Evolutionary conservation across 495 filamentous ascomycete genomes (phyloP).

Genomic region (Aspergillus ellipticus): DNA sequence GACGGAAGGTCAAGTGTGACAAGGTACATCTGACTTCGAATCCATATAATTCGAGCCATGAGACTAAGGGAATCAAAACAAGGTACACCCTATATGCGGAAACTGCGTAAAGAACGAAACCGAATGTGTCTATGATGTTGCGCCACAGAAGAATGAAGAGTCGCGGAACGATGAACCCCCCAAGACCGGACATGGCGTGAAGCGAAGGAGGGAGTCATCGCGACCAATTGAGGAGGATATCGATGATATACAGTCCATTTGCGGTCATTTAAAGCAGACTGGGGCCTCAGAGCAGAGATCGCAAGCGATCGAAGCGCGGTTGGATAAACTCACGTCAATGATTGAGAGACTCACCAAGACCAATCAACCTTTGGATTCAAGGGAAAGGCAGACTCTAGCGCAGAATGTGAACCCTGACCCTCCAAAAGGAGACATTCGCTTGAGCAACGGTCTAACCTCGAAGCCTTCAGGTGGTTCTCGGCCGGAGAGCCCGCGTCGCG

Average conservation of each 20-base stretch:
- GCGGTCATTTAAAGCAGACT: conserved; percentile 28
- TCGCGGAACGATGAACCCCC: conserved; percentile 9
- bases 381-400: conserved; percentile 20
- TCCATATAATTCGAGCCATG: not conserved
- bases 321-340: conserved; percentile 47
- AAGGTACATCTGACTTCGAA: conserved; percentile 24
- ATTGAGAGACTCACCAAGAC: conserved; percentile 40
- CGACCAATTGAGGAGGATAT: conserved; percentile 34
- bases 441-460: conserved; percentile 12
- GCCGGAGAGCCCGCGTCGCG: conserved; percentile 34
- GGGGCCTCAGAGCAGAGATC: conserved; percentile 28
- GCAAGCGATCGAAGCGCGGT: conserved; percentile 38
- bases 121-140: conserved; percentile 42
- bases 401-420: conserved; percentile 21
- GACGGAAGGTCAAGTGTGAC: conserved; percentile 47
- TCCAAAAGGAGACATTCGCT: conserved; percentile 18
- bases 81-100: conserved; percentile 48
- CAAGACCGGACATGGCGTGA: conserved; percentile 30
- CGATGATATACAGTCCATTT: conserved; percentile 37
- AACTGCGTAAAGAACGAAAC: conserved; percentile 44
- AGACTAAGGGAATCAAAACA: not conserved
- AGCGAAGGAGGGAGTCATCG: conserved; percentile 32
- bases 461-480: conserved; percentile 16
- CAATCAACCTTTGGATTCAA: conserved; percentile 25
- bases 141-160: conserved; percentile 25